Conservation (phyloP, 164 flowering plant genomes). For the Magnolia officinalis region DNA sequence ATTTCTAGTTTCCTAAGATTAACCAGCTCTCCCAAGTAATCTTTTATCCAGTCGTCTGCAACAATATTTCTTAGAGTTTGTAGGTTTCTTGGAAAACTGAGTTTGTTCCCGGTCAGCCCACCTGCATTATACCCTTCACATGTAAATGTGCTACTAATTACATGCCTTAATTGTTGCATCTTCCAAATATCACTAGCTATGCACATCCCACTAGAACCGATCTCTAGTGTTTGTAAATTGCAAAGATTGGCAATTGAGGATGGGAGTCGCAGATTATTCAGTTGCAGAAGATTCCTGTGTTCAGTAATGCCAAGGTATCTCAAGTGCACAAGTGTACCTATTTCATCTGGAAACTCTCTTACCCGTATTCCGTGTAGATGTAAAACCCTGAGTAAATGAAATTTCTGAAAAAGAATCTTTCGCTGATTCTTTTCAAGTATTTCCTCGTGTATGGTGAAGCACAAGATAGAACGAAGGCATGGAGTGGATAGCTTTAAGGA, state of each 20-base stretch:
- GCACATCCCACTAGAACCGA: rapidly evolving
- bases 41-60: neutral
- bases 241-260: neutral
- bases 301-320: neutral
- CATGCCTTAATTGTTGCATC: neutral
- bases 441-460: neutral
- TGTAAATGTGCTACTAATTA: too few relatives aligned
- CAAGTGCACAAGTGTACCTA: neutral
- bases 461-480: neutral
- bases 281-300: too few relatives aligned
- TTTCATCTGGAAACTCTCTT: neutral
- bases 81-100: neutral
- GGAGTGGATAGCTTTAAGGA: neutral
- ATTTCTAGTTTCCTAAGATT: neutral
- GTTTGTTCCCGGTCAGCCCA: too few relatives aligned
- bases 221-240: neutral
- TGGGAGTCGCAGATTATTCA: too few relatives aligned
- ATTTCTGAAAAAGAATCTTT: neutral
- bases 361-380: neutral
- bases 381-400: neutral
- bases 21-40: neutral
- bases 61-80: neutral
- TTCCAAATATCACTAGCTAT: neutral
- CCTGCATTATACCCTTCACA: neutral
- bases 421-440: neutral